Evolutionary conservation across 2,329 filamentous ascomycete genomes (phyloP).

Genomic region (Lizonia empirigonia): DNA sequence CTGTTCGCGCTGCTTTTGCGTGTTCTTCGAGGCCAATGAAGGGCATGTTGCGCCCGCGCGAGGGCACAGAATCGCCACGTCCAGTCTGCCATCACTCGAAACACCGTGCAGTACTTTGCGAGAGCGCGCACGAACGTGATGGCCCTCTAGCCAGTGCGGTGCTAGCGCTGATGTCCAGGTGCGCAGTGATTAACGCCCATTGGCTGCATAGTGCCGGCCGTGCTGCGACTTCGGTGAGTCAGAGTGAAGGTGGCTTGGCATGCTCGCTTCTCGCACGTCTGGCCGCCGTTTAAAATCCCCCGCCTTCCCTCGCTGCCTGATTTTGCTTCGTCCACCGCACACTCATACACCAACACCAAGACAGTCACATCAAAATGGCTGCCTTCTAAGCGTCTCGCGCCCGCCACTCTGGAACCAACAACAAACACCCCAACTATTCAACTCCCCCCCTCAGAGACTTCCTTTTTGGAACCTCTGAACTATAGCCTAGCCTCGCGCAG

Average conservation of each 20-base stretch:
- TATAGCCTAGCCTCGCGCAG: slow-evolving; percentile 66
- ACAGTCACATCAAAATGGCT: slow-evolving; percentile 47
- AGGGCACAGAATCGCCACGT: neutral
- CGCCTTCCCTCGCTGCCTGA: slow-evolving; percentile 39
- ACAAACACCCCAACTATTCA: slow-evolving; percentile 34
- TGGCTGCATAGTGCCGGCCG: slow-evolving; percentile 3
- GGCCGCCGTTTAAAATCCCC: slow-evolving; percentile 30
- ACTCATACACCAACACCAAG: slow-evolving; percentile 30
- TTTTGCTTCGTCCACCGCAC: slow-evolving; percentile 35
- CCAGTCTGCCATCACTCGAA: slow-evolving; percentile 4
- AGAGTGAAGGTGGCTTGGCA: slow-evolving; percentile 22
- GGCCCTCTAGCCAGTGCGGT: neutral
- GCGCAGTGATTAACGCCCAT: slow-evolving; percentile 5
- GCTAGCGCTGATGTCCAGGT: slow-evolving; percentile 12
- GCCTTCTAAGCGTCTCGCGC: slow-evolving; percentile 44
- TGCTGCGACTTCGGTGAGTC: slow-evolving; percentile 23
- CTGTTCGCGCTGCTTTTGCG: neutral
- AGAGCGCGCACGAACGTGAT: slow-evolving; percentile 18
- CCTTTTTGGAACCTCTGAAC: slow-evolving; percentile 63
- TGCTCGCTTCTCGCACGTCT: slow-evolving; percentile 27
- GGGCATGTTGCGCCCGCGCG: neutral
- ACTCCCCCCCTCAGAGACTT: slow-evolving; percentile 46
- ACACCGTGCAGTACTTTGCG: slow-evolving; percentile 12
- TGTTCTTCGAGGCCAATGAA: slow-evolving; percentile 4
- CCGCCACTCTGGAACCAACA: slow-evolving; percentile 42